phyloP scores from a whole-genome alignment of 495 filamentous ascomycete genomes.

The Darksidea phi region DNA sequence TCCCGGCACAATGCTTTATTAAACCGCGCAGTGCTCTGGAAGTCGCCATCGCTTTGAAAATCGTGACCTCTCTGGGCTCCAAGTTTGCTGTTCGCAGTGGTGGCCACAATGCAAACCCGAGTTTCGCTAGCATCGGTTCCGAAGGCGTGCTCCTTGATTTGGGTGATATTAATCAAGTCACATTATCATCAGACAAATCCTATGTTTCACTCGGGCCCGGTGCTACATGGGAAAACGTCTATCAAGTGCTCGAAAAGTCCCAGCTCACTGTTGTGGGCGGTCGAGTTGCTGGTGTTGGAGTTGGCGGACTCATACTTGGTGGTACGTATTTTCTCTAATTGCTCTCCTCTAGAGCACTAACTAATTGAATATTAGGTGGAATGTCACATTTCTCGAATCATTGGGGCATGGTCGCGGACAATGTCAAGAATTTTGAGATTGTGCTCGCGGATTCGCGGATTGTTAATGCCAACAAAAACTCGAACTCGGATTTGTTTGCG shows the following conservation, averaged over 20 bases:
- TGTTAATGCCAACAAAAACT: slow-evolving; percentile 17
- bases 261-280: slow-evolving; percentile 10
- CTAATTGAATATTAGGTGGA: slow-evolving; percentile 10
- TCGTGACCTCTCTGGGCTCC: slow-evolving; percentile 32
- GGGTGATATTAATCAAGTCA: slow-evolving; percentile 20
- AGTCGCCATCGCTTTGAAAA: slow-evolving; percentile 33
- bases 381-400: slow-evolving; percentile 16
- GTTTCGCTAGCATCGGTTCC: slow-evolving; percentile 43
- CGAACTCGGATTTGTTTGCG: slow-evolving; percentile 16
- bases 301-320: slow-evolving; percentile 14
- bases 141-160: slow-evolving; percentile 51
- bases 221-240: slow-evolving; percentile 10
- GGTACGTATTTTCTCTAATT: neutral
- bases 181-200: neutral
- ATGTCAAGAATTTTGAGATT: slow-evolving; percentile 21
- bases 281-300: slow-evolving; percentile 5
- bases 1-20: slow-evolving; percentile 18
- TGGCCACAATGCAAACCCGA: slow-evolving; percentile 49
- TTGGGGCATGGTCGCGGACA: slow-evolving; percentile 18
- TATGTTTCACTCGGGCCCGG: slow-evolving; percentile 7
- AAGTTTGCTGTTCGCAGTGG: slow-evolving; percentile 52
- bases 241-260: slow-evolving; percentile 14
- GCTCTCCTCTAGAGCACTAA: neutral
- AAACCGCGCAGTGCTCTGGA: slow-evolving; percentile 1
- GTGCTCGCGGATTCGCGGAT: slow-evolving; percentile 19